Base-by-base conservation (phyloP, 176 grass and related monocot species). In the Oryza meridionalis region DNA sequence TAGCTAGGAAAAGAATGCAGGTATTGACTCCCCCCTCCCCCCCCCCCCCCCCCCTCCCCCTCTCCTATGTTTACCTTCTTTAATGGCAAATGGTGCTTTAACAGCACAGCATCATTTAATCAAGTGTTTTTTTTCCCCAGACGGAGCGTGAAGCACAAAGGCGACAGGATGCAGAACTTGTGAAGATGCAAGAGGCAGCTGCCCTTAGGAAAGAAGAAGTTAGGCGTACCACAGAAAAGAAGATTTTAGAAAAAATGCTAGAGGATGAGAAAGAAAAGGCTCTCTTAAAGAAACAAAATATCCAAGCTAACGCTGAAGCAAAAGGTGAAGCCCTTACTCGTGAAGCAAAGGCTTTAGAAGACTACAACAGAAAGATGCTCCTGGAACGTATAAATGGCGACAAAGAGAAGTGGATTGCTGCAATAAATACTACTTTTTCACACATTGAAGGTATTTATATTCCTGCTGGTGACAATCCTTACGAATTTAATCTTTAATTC, bases 351-450 rank as follows among this genome's bases (percentile, higher is more conserved):
- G 22, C 89, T 15, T 76, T 79, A 75, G 93, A 99, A 88, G 93
- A 92, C 0, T 61, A 90, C 47, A 81, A 89, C 14, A 89, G 24
- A 78, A 89, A 59, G 47, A 87, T 92, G 81, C 76, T 99, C 74
- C 1, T 92, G 27, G 91, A 94, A 76, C 35, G 19, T 26, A 66
- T 99, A 86, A 89, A 68, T 58, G 91, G 86, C 8, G 97, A 99
- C 81, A 90, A 66, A 80, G 91, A 99, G 29, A 99, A 99, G 67
- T 99, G 93, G 97, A 58, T 99, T 42, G 86, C 91, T 87, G 91
- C 97, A 65, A 89, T 99, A 78, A 99, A 99, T 83, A 72, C 91
- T 72, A 92, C 93, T n/a, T 99, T 99, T 91, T 87, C 62, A 5
- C 97, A 99, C 50, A 86, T 99, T 67, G 93, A 99, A 99, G 97